These are phyloP conservation scores for Globisporangium cylindrosporum DNA, from an alignment of 352 stramenopile species.

Conservation along the genomic window DNA sequence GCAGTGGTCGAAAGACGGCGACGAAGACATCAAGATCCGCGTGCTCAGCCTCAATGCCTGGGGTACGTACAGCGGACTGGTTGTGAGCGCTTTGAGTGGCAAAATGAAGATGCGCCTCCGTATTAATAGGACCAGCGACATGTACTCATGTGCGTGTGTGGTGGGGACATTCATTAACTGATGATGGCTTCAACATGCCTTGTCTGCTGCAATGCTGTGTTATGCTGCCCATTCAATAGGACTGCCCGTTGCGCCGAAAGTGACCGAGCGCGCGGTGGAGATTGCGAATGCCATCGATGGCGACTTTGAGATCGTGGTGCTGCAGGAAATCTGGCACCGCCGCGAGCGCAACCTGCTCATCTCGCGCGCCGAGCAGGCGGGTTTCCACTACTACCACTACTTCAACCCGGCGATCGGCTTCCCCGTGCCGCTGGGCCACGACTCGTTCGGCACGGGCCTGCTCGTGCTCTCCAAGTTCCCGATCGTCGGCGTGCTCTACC, in stretches of 20 bases:
- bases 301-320: constrained; percentile 72
- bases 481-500: constrained; percentile 57
- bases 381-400: constrained; percentile 82
- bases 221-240: constrained; percentile 24
- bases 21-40: constrained; percentile 35
- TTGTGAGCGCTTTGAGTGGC: background rate
- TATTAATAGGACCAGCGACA: constrained; percentile 6
- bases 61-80: constrained; percentile 32
- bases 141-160: background rate
- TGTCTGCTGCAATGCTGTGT: background rate
- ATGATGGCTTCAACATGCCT: background rate
- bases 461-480: constrained; percentile 74
- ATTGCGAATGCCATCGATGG: constrained; percentile 67
- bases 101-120: background rate
- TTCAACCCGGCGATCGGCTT: constrained; percentile 80
- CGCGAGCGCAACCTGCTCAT: constrained; percentile 78
- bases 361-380: constrained; percentile 44
- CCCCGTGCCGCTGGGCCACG: constrained; percentile 60
- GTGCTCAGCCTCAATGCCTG: constrained; percentile 78
- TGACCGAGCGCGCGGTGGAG: constrained; percentile 55
- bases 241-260: constrained; percentile 65
- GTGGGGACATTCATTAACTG: background rate
- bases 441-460: constrained; percentile 75
- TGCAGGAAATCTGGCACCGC: constrained; percentile 83
- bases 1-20: constrained; percentile 21